Evolutionary conservation across 441 rosid genomes (phyloP).

Genomic region (Populus tomentosa): DNA sequence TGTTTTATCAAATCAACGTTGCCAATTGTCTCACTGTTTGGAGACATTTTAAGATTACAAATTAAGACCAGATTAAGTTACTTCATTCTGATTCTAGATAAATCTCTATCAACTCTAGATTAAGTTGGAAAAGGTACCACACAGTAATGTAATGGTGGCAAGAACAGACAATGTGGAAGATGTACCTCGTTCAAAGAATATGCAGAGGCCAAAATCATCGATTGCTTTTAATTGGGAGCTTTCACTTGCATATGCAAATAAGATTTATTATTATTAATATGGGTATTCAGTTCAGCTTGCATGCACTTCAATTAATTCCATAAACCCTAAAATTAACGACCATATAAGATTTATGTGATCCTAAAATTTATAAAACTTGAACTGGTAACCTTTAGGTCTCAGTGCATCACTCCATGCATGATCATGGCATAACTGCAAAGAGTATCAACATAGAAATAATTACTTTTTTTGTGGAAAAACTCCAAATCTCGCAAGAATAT

Average conservation of each 20-base stretch:
- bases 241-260: slow-evolving; percentile 57
- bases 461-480: neutral
- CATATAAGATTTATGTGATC: fast-evolving
- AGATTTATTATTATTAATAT: neutral
- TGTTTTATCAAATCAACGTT: slow-evolving; percentile 15
- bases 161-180: neutral
- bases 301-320: fast-evolving
- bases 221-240: slow-evolving; percentile 66
- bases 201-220: slow-evolving; percentile 82
- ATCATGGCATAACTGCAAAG: slow-evolving; percentile 73
- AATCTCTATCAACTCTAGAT: neutral
- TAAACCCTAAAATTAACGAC: fast-evolving
- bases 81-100: neutral
- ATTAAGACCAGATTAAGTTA: slow-evolving; percentile 1
- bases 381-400: slow-evolving; percentile 46
- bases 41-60: slow-evolving; percentile 15
- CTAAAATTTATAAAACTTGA: fast-evolving
- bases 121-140: neutral
- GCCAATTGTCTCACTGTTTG: slow-evolving; percentile 16
- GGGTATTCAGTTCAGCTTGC: fast-evolving
- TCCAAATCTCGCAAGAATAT: neutral
- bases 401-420: slow-evolving; percentile 85
- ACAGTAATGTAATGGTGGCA: neutral
- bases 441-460: no score
- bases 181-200: slow-evolving; percentile 67